phyloP scores from a whole-genome alignment of 345 rosid genomes.

The Aquilaria sinensis region DNA sequence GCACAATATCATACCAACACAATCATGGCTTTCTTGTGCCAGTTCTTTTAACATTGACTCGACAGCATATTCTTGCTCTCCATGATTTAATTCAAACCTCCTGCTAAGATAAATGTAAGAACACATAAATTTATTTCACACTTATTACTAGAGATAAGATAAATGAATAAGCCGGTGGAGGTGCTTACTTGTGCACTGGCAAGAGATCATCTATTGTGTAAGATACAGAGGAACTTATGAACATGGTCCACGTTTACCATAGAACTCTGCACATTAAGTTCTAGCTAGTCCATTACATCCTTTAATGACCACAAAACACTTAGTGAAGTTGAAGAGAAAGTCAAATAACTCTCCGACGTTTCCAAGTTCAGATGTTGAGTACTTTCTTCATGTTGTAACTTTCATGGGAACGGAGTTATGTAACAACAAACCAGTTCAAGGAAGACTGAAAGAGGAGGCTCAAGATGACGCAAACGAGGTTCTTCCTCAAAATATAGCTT shows the following conservation, averaged over 20 bases:
- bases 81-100: too few species aligned
- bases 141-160: too few species aligned
- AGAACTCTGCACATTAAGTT: conserved; percentile 84
- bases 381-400: too few species aligned
- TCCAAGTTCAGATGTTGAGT: too few species aligned
- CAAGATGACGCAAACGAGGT: conserved; percentile 88
- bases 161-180: too few species aligned
- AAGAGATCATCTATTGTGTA: conserved; percentile 87
- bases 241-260: conserved; percentile 76
- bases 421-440: conserved; percentile 76
- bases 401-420: conserved; percentile 13
- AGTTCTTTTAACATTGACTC: conserved; percentile 69
- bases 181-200: conserved; percentile 18
- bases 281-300: conserved; percentile 96
- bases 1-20: conserved; percentile 86
- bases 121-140: too few species aligned
- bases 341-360: too few species aligned
- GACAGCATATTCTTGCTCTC: conserved; percentile 53
- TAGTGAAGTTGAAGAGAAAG: conserved; percentile 56
- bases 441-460: conserved; percentile 94
- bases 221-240: conserved; percentile 89
- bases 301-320: conserved; percentile 82
- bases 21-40: conserved; percentile 68
- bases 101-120: too few species aligned
- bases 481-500: conserved; percentile 84